Percentiles rank a stretch among this genome's conserved stretches.
These are phyloP conservation scores for Plenodomus biglobosus DNA, from an alignment of 2,329 filamentous ascomycete genomes.

Conservation along the genomic window DNA sequence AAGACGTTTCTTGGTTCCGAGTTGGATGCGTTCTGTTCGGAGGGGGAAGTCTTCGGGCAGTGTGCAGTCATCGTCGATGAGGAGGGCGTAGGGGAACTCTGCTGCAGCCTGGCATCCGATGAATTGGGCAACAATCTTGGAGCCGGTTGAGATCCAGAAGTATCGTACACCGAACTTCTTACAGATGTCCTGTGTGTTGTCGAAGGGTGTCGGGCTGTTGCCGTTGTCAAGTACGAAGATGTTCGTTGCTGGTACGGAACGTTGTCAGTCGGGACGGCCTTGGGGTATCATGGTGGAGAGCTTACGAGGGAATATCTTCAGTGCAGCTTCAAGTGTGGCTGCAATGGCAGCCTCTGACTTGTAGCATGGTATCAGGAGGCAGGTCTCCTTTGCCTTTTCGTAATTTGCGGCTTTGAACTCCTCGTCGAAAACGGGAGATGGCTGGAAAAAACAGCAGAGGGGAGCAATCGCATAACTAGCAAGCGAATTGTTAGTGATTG, in stretches of 20 bases:
- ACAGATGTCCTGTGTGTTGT: conserved; percentile 20
- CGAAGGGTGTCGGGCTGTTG: conserved; percentile 15
- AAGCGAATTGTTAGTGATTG: no score
- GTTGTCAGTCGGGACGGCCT: no score
- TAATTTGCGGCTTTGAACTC: conserved; percentile 25
- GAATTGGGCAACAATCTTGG: conserved; percentile 19
- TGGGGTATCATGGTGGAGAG: no score
- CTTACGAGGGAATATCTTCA: conserved; percentile 16
- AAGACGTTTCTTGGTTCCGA: conserved; percentile 1
- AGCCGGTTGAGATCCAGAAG: conserved; percentile 17
- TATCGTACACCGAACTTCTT: conserved; percentile 16
- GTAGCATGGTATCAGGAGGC: conserved; percentile 17
- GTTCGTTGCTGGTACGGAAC: conserved; percentile 1
- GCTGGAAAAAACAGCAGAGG: conserved; percentile 39
- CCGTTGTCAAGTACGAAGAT: conserved; percentile 21
- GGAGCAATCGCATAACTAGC: conserved; percentile 27
- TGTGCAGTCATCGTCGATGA: conserved; percentile 19
- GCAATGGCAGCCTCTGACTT: conserved; percentile 16
- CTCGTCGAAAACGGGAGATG: conserved; percentile 29
- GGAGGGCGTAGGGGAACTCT: conserved; percentile 17
- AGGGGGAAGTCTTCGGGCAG: conserved; percentile 17
- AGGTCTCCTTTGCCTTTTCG: conserved; percentile 31
- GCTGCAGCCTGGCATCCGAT: conserved; percentile 17
- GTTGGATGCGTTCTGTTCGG: conserved; percentile 10
- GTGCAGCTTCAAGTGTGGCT: conserved; percentile 13